Conservation (phyloP, 345 rosid species). For the Brassica rapa region DNA sequence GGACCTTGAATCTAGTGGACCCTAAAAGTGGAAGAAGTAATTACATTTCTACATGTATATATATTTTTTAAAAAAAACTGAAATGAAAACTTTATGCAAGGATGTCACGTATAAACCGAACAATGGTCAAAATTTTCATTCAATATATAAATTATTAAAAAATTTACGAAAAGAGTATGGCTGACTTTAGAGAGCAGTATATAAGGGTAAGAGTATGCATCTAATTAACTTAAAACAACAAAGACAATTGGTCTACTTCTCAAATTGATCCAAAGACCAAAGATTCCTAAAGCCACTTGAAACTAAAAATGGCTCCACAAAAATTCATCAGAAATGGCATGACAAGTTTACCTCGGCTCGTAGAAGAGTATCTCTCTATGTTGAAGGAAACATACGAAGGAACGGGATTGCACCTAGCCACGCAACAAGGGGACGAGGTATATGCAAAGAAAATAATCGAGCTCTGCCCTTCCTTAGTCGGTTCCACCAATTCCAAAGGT, state of each 20-base stretch:
- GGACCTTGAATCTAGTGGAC: neutral
- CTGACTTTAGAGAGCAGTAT: neutral
- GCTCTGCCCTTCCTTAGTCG: neutral
- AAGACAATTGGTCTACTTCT: neutral
- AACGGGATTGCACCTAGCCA: slow-evolving; percentile 3
- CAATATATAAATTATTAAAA: neutral
- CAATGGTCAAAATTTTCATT: neutral
- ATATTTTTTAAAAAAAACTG: neutral
- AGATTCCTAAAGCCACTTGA: neutral
- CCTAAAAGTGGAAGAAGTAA: neutral
- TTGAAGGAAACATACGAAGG: slow-evolving; percentile 1
- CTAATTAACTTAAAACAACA: neutral
- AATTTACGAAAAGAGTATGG: neutral
- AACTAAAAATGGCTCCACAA: slow-evolving; percentile 23
- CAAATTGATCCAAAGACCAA: neutral
- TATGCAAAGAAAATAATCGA: neutral
- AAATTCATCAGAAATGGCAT: neutral
- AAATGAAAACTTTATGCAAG: neutral
- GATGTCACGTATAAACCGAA: neutral
- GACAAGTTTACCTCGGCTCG: neutral
- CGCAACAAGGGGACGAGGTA: neutral
- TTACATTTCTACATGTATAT: neutral
- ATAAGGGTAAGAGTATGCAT: neutral
- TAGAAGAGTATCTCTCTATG: neutral
- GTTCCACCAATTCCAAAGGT: neutral